Base-by-base conservation (phyloP, 495 filamentous ascomycete genomes). In the Penicillium cosmopolitanum region DNA sequence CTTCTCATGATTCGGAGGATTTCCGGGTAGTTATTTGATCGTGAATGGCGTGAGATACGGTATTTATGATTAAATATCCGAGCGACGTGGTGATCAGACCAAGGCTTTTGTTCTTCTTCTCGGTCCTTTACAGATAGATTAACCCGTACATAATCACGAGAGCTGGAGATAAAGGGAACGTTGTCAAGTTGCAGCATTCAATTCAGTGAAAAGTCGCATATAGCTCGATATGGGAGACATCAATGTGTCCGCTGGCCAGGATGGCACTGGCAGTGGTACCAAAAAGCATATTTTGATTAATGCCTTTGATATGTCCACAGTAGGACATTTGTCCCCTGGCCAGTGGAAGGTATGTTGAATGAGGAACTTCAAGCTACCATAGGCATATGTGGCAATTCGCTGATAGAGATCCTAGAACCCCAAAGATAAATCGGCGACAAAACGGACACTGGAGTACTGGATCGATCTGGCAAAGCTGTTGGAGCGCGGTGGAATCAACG, bases 231-330 rank as follows among this genome's bases (percentile, higher is more conserved):
- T 72, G 69, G 65, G 65, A 25, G 65, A 68, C 36, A 34, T 50
- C 9, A 55, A 33, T 31, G 15, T 28, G 40, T 16, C 47, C 8
- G 28, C 9, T 15, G 21, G 48, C 51, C 58, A 60, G 33, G 40
- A 63, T 61, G 57, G 56, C 57, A 13, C 34, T 2, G 36, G 18
- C 23, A 50, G 50, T 35, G 44, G 42, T 28, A 56, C 13, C 58
- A 87, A 83, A 66, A 87, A 87, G 68, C 79, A 81, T 44, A 80
- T 87, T 28, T 79, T 89, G 57, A 68, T 89, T 57, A 88, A 89
- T 71, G 86, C 84, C 28, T 89, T 89, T 61, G 85, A 85, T 28
- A 82, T 83, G 79, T 85, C 69, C 38, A 85, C 82, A 51, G 75
- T 82, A 58, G 87, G 86, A 12, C 86, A 90, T 68, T 73, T 87